Percentiles rank a stretch among this genome's conserved stretches.
These are phyloP conservation scores for Blastomyces gilchristii DNA, from an alignment of 2,329 filamentous ascomycete genomes.

Conservation along the genomic window DNA sequence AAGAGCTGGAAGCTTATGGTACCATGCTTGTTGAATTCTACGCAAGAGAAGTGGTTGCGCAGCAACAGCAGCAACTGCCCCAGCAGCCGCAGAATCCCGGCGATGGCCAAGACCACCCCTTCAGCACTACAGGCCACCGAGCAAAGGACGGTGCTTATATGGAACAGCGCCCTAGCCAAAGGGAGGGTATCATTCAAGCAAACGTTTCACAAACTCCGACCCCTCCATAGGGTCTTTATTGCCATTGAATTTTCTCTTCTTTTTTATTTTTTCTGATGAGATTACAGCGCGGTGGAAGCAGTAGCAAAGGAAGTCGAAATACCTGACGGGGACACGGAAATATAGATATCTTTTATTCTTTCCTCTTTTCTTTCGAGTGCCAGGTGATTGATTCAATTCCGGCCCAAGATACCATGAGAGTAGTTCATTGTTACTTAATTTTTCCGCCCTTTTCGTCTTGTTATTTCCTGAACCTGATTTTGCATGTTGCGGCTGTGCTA, in stretches of 20 bases:
- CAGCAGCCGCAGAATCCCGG: conserved; percentile 1
- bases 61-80: conserved; percentile 37
- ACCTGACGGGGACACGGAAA: too few species aligned
- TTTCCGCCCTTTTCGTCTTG: background rate
- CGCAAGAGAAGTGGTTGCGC: conserved; percentile 72
- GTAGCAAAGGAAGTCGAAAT: background rate
- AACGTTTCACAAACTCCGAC: background rate
- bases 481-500: background rate
- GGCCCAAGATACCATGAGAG: too few species aligned
- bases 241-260: background rate
- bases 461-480: background rate
- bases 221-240: background rate
- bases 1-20: conserved; percentile 92
- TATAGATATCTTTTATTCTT: background rate
- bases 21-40: conserved; percentile 99
- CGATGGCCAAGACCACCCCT: background rate
- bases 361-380: background rate
- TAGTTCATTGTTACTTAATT: too few species aligned
- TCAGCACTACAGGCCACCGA: background rate
- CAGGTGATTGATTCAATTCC: too few species aligned
- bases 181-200: background rate
- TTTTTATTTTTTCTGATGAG: background rate
- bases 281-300: background rate
- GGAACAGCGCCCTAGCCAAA: background rate
- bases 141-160: background rate